Evolutionary conservation across 2,329 filamentous ascomycete genomes (phyloP).

Genomic region (Dactylellina leptospora): DNA sequence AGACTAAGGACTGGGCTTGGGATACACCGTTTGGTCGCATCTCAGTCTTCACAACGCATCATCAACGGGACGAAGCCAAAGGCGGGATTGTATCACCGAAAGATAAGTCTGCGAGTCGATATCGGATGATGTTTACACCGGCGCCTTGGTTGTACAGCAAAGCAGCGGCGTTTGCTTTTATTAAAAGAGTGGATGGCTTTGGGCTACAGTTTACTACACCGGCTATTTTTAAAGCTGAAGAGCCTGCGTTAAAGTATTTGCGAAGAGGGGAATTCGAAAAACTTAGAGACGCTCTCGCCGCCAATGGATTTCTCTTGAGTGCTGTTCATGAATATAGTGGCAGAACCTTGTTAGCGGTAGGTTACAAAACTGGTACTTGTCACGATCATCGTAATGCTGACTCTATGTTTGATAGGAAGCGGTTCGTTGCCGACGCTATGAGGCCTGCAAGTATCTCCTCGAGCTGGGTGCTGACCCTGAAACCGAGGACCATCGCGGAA

Average conservation of each 20-base stretch:
- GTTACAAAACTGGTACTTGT: background rate
- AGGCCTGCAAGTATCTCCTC: slow-evolving; percentile 37
- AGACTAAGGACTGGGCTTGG: slow-evolving; percentile 41
- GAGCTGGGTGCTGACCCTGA: slow-evolving; percentile 42
- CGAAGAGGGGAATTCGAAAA: slow-evolving; percentile 38
- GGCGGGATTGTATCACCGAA: slow-evolving; percentile 7
- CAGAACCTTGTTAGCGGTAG: slow-evolving; percentile 38
- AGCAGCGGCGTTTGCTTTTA: slow-evolving; percentile 43
- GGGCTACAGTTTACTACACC: slow-evolving; percentile 48
- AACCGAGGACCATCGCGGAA: slow-evolving; percentile 42
- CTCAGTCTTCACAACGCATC: slow-evolving; percentile 43
- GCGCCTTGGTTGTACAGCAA: slow-evolving; percentile 44
- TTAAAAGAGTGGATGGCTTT: slow-evolving; percentile 39
- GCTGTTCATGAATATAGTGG: slow-evolving; percentile 41
- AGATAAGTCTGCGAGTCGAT: slow-evolving; percentile 46
- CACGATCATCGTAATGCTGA: no score
- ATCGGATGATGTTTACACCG: slow-evolving; percentile 45
- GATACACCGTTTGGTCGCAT: slow-evolving; percentile 47
- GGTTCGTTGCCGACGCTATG: slow-evolving; percentile 40
- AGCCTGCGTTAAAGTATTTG: slow-evolving; percentile 36
- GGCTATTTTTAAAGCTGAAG: slow-evolving; percentile 44
- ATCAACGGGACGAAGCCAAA: slow-evolving; percentile 21
- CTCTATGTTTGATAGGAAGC: slow-evolving; percentile 28
- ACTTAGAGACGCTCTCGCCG: slow-evolving; percentile 23
- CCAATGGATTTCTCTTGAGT: slow-evolving; percentile 38